These are phyloP conservation scores for Termitomyces sp. DNA, from an alignment of 768 basidiomycete species.

Conservation along the genomic window DNA sequence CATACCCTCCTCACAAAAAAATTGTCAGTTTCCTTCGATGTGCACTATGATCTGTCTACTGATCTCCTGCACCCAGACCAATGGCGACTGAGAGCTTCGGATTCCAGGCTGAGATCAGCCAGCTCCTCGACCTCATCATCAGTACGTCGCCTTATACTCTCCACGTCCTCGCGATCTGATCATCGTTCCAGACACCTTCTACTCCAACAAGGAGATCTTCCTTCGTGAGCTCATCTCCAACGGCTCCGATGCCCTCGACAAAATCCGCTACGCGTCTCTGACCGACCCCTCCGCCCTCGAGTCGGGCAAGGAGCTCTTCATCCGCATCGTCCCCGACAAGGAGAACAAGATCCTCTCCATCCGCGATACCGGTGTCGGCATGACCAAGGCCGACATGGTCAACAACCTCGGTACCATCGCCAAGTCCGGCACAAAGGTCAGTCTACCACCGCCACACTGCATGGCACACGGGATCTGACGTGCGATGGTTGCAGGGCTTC, in stretches of 20 bases:
- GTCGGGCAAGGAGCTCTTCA: conserved; percentile 85
- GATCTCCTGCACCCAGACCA: conserved; percentile 15
- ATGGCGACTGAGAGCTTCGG: conserved; percentile 88
- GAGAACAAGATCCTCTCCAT: conserved; percentile 89
- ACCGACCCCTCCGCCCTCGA: conserved; percentile 92
- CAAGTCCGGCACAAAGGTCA: conserved; percentile 89
- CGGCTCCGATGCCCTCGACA: conserved; percentile 97
- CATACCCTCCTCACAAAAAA: conserved; percentile 13
- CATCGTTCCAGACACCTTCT: conserved; percentile 82
- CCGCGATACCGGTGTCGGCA: conserved; percentile 96
- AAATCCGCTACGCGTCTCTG: conserved; percentile 94
- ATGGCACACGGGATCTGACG: conserved; percentile 1
- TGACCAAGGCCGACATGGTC: conserved; percentile 99
- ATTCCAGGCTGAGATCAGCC: conserved; percentile 99
- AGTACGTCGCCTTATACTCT: conserved; percentile 45
- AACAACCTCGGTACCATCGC: conserved; percentile 98
- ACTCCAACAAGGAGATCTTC: conserved; percentile 99
- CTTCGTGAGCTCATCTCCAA: conserved; percentile 98
- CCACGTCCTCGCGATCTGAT: conserved; percentile 7
- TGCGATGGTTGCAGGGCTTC: conserved; percentile 65
- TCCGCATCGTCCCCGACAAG: conserved; percentile 93
- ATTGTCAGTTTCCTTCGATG: conserved; percentile 10
- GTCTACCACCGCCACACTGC: conserved; percentile 1
- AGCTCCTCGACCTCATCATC: conserved; percentile 98
- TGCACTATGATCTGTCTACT: conserved; percentile 3